A percentile compares a stretch with the other conserved stretches of the same genome.
phyloP scores from a whole-genome alignment of 192 early-diverging fungal genomes.

The Coemansia furcata region DNA sequence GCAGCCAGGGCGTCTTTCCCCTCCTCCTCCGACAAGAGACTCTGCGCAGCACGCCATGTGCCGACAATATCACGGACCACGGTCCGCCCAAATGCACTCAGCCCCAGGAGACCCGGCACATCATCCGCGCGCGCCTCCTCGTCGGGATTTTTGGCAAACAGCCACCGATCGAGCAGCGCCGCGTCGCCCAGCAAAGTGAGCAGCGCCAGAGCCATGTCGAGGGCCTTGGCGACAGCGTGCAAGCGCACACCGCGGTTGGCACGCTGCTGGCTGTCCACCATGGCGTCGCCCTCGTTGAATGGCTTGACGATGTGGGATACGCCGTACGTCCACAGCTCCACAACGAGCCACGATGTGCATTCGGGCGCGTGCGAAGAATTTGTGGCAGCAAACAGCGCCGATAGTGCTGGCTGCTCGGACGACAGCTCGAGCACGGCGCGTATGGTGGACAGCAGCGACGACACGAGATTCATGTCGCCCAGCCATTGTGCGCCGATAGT shows the following conservation, averaged over 20 bases:
- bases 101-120: neutral
- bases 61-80: conserved; percentile 17
- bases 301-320: neutral
- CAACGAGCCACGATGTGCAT: conserved; percentile 10
- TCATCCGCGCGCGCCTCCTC: neutral
- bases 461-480: neutral
- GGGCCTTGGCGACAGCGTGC: neutral
- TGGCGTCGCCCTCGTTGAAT: neutral
- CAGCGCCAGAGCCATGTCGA: conserved; percentile 2
- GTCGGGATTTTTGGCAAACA: neutral
- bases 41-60: neutral
- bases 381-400: neutral
- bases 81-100: conserved; percentile 3
- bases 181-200: neutral
- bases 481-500: neutral
- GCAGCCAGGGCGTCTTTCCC: neutral
- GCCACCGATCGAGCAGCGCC: conserved; percentile 9
- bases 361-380: neutral
- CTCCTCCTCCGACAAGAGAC: neutral
- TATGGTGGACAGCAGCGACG: conserved; percentile 7
- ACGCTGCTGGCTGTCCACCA: conserved; percentile 6
- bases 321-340: conserved; percentile 14
- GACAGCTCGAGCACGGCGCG: neutral
- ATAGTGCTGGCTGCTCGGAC: neutral
- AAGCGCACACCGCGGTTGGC: neutral